Conservation (phyloP, 2,329 filamentous ascomycete genomes). For the Hirsutella rhossiliensis region DNA sequence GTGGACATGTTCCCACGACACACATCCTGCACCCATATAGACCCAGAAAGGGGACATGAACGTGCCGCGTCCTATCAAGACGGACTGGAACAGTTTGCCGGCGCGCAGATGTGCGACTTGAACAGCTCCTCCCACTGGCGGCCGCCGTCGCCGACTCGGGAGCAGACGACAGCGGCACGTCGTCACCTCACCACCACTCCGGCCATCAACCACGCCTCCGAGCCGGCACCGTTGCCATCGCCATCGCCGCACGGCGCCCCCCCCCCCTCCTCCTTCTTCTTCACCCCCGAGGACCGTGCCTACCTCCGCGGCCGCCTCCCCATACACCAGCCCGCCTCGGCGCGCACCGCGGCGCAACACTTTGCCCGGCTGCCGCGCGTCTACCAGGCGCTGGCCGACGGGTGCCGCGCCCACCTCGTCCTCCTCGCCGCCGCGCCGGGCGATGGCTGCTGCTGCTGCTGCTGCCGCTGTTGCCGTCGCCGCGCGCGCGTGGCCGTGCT, state of each 20-base stretch:
- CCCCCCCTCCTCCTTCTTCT: background rate
- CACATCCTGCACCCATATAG: too few species aligned
- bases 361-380: background rate
- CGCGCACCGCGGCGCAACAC: background rate
- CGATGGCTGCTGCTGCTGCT: background rate
- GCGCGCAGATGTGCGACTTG: too few species aligned
- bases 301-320: slow-evolving; percentile 7
- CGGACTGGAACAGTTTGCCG: too few species aligned
- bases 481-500: slow-evolving; percentile 2
- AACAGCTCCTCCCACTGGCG: too few species aligned
- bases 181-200: too few species aligned
- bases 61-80: too few species aligned
- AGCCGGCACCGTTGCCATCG: too few species aligned
- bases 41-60: too few species aligned
- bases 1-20: too few species aligned
- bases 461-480: background rate
- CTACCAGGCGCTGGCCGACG: slow-evolving; percentile 6
- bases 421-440: slow-evolving; percentile 2
- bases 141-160: too few species aligned
- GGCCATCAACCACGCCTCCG: too few species aligned
- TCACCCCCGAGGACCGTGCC: slow-evolving; percentile 6
- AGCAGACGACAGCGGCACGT: too few species aligned
- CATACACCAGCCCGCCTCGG: slow-evolving; percentile 2
- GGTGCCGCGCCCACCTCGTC: slow-evolving; percentile 1
- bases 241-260: background rate